phyloP scores from a whole-genome alignment of 2,329 filamentous ascomycete species.

The Aspergillus udagawae region DNA sequence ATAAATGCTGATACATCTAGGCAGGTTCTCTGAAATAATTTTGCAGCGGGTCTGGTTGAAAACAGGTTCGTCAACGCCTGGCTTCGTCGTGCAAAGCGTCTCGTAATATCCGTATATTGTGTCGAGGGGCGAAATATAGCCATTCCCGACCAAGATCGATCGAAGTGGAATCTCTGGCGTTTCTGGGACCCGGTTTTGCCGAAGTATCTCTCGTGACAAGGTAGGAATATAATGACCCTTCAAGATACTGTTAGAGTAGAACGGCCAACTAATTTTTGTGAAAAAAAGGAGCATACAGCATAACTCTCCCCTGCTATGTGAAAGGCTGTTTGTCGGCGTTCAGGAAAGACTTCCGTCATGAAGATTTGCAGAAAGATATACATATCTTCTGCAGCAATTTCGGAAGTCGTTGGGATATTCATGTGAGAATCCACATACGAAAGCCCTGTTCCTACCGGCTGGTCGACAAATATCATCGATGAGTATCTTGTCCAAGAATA shows the following conservation, averaged over 20 bases:
- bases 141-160: conserved; percentile 46
- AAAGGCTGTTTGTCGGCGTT: conserved; percentile 36
- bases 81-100: conserved; percentile 44
- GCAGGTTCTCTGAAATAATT: conserved; percentile 43
- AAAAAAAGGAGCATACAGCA: conserved; percentile 23
- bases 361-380: conserved; percentile 48
- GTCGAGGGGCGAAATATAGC: conserved; percentile 41
- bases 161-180: conserved; percentile 40
- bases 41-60: conserved; percentile 46
- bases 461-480: conserved; percentile 21
- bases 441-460: conserved; percentile 20
- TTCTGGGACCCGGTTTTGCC: conserved; percentile 40
- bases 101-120: conserved; percentile 44
- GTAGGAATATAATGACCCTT: conserved; percentile 47
- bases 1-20: conserved; percentile 41
- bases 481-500: conserved; percentile 16
- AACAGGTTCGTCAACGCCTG: conserved; percentile 38
- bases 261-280: conserved; percentile 3
- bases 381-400: conserved; percentile 45
- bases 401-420: conserved; percentile 31
- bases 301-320: conserved; percentile 49
- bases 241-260: not conserved
- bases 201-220: conserved; percentile 43
- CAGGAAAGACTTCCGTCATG: conserved; percentile 43
- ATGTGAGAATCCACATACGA: conserved; percentile 18